These are phyloP conservation scores for Berberis thunbergii DNA, from an alignment of 164 flowering plant species.

Conservation along the genomic window DNA sequence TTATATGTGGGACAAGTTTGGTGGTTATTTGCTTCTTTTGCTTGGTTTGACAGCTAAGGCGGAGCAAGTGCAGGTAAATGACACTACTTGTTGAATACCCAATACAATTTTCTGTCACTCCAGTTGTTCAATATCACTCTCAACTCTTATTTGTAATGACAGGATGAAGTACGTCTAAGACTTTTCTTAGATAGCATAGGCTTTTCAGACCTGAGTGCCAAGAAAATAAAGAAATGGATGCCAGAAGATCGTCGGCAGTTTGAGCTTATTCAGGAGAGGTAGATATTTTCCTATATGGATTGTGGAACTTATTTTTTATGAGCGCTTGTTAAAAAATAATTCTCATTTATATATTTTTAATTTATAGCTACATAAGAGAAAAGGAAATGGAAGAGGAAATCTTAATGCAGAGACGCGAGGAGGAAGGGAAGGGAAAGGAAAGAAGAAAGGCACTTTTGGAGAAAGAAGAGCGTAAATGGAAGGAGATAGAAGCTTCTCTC, in stretches of 20 bases:
- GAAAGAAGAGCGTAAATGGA: conserved; percentile 99
- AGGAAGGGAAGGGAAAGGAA: conserved; percentile 99
- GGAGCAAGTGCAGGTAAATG: conserved; percentile 82
- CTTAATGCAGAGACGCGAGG: conserved; percentile 94
- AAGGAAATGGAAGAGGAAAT: conserved; percentile 99
- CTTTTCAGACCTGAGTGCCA: conserved; percentile 93
- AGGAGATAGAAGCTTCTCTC: conserved; percentile 96
- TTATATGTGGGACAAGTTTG: conserved; percentile 99
- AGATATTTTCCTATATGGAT: neutral
- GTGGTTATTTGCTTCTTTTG: conserved; percentile 94
- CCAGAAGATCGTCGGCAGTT: conserved; percentile 98
- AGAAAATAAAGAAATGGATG: conserved; percentile 95
- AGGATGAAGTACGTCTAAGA: conserved; percentile 97
- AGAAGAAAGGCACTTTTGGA: conserved; percentile 96
- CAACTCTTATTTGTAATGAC: conserved; percentile 3
- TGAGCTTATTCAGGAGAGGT: conserved; percentile 99
- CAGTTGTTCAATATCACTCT: neutral
- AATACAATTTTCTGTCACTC: neutral
- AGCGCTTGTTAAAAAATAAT: neutral
- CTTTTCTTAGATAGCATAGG: conserved; percentile 98
- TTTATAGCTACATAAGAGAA: conserved; percentile 78
- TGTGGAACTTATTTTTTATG: neutral
- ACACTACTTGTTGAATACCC: neutral
- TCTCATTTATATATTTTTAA: conserved; percentile 2
- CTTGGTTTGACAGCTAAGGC: conserved; percentile 98